These are phyloP conservation scores for Crataegus laevigata DNA, from an alignment of 306 rosid species.

Conservation along the genomic window DNA sequence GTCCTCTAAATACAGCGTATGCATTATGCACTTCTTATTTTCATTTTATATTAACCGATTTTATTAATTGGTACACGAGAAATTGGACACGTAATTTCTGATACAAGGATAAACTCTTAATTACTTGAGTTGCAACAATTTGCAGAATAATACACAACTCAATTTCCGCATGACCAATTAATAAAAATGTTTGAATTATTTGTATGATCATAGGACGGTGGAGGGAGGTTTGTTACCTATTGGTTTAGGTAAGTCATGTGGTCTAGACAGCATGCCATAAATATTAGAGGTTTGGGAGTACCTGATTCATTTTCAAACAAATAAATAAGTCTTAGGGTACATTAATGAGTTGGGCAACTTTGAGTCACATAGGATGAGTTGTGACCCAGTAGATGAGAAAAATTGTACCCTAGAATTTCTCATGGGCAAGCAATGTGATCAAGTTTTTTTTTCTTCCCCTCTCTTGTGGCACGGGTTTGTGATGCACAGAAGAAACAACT, in stretches of 20 bases:
- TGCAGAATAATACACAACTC: neutral
- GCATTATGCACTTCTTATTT: neutral
- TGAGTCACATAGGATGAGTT: constrained; percentile 8
- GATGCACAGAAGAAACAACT: neutral
- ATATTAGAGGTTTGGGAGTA: constrained; percentile 8
- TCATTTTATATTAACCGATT: neutral
- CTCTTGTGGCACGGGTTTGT: neutral
- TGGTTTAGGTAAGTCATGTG: constrained; percentile 38
- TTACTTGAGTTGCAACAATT: too few species aligned
- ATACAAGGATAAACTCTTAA: too few species aligned
- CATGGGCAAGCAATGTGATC: constrained; percentile 34
- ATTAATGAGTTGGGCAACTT: constrained; percentile 19
- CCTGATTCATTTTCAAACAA: neutral
- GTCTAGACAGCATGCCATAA: constrained; percentile 33
- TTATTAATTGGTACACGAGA: too few species aligned
- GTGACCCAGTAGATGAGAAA: constrained; percentile 26
- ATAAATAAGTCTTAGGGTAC: neutral
- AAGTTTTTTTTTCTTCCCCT: neutral
- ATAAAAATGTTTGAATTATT: neutral
- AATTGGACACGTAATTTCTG: too few species aligned
- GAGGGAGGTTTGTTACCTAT: neutral
- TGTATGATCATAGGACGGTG: constrained; percentile 14
- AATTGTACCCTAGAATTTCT: constrained; percentile 18
- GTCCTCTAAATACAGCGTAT: neutral
- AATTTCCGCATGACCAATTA: neutral